Evolutionary conservation across 2,329 filamentous ascomycete genomes (phyloP), one percentile per base, ranked within the genome.

Genomic region (Epichloe aotearoae): DNA sequence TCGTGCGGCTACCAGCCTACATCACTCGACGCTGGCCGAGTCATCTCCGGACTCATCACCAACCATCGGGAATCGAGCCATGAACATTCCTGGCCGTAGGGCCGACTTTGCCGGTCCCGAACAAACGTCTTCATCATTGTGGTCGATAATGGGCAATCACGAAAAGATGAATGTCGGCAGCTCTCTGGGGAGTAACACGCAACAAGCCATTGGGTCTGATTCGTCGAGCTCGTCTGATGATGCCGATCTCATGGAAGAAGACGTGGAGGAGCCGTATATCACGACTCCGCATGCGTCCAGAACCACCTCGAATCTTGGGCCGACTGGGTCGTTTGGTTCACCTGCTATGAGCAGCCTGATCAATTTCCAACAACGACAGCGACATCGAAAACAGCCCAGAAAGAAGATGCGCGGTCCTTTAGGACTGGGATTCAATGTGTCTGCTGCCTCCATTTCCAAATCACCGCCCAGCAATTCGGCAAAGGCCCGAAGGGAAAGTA

Each of bases 21-120:
- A 97, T 68, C 93, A 97, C 67, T 96, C 91, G 15, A 97, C 87
- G 0, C 77, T 97, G 8, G 90, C 91, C 51, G 88, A 95, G 58
- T 86, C 87, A 1, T 93, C 87, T 5, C 89, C 90, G 3, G 89
- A 95, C 64, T 93, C 88, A 0, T 96, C 90, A 1, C 93, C 93
- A 1, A 90, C 84, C 12, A 83, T 93, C 50, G 82, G 83, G 49
- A 81, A 85, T 38, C 69, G 73, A 55, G 79, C 75, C 26, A 79
- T 83, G 72, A 80, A 77, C 59, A 83, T 83, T 46, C 80, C 79
- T 7, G 69, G 70, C 41, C 71, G 76, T 47, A 68, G 73, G 52
- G 69, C 71, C 34, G 72, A 78, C 26, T 76, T 73, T 57, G 67
- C 66, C 19, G 71, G 70, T 11, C 67, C 72, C 14, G 73, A 79